Conservation (phyloP, 1,284 basidiomycete genomes). For the Rhizoctonia solani region DNA sequence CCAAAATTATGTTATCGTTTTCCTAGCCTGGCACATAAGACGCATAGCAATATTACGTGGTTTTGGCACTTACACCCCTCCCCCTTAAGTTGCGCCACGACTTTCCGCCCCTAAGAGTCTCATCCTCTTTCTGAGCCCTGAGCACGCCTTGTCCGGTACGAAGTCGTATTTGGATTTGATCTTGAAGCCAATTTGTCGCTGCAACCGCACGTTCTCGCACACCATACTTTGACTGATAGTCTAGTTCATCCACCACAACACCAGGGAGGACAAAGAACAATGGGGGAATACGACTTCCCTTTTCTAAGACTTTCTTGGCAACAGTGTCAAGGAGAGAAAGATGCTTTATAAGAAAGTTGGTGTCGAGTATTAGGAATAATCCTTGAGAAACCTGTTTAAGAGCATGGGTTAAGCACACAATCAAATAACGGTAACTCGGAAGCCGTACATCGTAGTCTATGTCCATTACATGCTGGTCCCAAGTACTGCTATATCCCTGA, state of each 20-base stretch:
- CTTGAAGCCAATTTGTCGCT: conserved; percentile 22
- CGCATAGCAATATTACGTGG: background rate
- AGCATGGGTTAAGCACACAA: background rate
- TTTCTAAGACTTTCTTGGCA: background rate
- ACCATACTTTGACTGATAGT: conserved; percentile 30
- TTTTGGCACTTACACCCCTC: conserved; percentile 6
- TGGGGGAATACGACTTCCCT: conserved; percentile 19
- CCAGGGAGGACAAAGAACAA: conserved; percentile 32
- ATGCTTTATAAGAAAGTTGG: conserved; percentile 28
- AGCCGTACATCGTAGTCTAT: conserved; percentile 29
- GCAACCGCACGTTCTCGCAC: conserved; percentile 28
- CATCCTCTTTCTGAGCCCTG: conserved; percentile 29
- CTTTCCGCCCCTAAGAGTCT: conserved; percentile 15
- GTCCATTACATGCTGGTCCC: conserved; percentile 34
- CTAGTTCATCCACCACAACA: conserved; percentile 28
- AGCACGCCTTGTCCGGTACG: conserved; percentile 13
- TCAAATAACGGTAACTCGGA: background rate
- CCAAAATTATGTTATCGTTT: conserved; percentile 31
- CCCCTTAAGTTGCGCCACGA: conserved; percentile 33
- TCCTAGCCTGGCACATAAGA: conserved; percentile 1
- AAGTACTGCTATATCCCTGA: conserved; percentile 11
- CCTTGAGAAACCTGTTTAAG: conserved; percentile 14
- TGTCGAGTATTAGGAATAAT: conserved; percentile 19
- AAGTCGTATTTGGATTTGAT: conserved; percentile 19
- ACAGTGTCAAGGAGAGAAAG: background rate